phyloP scores from a whole-genome alignment of 805 yeast genomes.

The Metschnikowia noctiluminum region DNA sequence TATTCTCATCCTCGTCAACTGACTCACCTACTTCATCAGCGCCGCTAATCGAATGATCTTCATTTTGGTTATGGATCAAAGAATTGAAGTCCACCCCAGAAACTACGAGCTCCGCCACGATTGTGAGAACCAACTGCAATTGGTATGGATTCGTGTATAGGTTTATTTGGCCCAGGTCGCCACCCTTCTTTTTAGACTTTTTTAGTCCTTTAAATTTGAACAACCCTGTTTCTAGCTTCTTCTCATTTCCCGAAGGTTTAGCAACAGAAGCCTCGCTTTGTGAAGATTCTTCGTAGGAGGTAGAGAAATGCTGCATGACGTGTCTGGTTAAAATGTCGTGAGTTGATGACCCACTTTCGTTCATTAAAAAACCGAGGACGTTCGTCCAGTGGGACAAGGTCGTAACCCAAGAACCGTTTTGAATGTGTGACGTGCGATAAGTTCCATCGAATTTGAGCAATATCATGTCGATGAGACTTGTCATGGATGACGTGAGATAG shows the following conservation, averaged over 20 bases:
- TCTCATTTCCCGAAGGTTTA: conserved; percentile 6
- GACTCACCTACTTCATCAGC: conserved; percentile 9
- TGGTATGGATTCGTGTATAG: conserved; percentile 38
- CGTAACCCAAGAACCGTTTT: conserved; percentile 32
- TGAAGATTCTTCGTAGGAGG: conserved; percentile 4
- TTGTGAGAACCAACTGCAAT: conserved; percentile 25
- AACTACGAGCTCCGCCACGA: conserved; percentile 32
- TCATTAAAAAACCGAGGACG: conserved; percentile 28
- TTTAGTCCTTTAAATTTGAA: conserved; percentile 26
- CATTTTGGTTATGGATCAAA: conserved; percentile 12
- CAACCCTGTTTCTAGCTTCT: conserved; percentile 23
- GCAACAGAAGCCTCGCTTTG: conserved; percentile 3
- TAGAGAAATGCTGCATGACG: conserved; percentile 28
- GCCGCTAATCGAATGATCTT: conserved; percentile 3
- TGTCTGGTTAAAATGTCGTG: conserved; percentile 36
- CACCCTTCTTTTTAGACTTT: conserved; percentile 18
- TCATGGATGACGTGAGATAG: conserved; percentile 28
- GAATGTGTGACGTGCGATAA: conserved; percentile 24
- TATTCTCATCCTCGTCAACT: conserved; percentile 22
- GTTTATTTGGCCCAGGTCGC: conserved; percentile 17
- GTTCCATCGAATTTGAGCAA: conserved; percentile 30
- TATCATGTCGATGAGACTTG: conserved; percentile 27
- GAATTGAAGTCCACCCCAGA: conserved; percentile 34
- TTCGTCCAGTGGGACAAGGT: conserved; percentile 27
- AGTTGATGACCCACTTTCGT: conserved; percentile 35